phyloP scores from a whole-genome alignment of 2,329 filamentous ascomycete species.

The Ophiostoma perfectum region DNA sequence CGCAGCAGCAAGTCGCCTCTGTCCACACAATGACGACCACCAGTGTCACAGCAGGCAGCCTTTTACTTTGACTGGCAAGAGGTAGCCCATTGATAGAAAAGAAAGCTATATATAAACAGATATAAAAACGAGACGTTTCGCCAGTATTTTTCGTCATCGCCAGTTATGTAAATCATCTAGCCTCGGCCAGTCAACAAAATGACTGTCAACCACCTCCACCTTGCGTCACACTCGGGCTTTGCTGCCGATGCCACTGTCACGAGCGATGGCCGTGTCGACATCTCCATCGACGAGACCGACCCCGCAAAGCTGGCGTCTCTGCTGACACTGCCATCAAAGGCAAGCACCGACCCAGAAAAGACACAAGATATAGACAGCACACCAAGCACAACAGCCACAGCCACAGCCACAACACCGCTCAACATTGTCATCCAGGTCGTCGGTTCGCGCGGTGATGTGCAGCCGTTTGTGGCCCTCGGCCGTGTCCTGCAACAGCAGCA shows the following conservation, averaged over 20 bases:
- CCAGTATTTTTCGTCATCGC: not conserved
- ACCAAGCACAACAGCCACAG: not conserved
- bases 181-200: not conserved
- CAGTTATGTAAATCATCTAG: not conserved
- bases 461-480: constrained; percentile 68
- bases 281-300: constrained; percentile 70
- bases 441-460: constrained; percentile 68
- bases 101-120: no score
- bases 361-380: not conserved
- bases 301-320: constrained; percentile 57
- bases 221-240: constrained; percentile 55
- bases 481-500: constrained; percentile 59
- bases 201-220: constrained; percentile 47
- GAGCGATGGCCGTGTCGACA: constrained; percentile 69
- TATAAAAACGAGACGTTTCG: no score
- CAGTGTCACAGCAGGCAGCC: not conserved
- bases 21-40: not conserved
- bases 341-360: not conserved
- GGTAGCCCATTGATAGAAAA: not conserved
- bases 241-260: constrained; percentile 57
- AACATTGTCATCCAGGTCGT: constrained; percentile 73
- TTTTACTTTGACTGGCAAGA: not conserved
- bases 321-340: constrained; percentile 34
- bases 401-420: constrained; percentile 47
- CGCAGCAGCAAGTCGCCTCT: not conserved